A percentile compares a stretch with the other conserved stretches of the same genome.
Conservation (phyloP, 805 yeast species). For the Kurtzmaniella cleridarum region DNA sequence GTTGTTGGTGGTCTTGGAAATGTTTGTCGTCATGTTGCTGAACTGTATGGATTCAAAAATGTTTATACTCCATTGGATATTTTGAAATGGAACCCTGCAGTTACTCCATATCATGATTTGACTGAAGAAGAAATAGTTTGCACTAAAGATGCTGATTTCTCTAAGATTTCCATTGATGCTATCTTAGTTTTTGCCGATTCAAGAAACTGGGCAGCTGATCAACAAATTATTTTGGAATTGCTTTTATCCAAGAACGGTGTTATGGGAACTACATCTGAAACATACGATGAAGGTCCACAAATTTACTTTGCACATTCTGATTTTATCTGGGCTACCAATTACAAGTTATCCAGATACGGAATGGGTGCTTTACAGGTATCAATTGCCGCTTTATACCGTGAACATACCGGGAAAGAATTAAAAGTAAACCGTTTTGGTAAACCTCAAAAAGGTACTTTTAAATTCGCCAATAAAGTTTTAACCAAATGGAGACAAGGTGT, state of each 20-base stretch:
- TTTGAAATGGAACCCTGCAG: conserved; percentile 82
- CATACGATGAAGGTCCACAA: conserved; percentile 72
- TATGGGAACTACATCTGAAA: conserved; percentile 75
- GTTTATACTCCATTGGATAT: conserved; percentile 80
- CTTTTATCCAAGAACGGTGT: conserved; percentile 71
- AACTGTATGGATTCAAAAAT: conserved; percentile 75
- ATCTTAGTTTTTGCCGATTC: conserved; percentile 88
- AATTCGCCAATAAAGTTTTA: conserved; percentile 74
- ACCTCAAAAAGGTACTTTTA: conserved; percentile 84
- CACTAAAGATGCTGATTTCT: conserved; percentile 59
- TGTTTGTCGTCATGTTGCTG: conserved; percentile 77
- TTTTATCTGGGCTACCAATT: conserved; percentile 90
- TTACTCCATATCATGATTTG: conserved; percentile 74
- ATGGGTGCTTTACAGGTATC: conserved; percentile 94
- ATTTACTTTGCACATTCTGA: conserved; percentile 89
- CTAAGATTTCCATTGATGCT: conserved; percentile 66
- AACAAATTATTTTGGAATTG: conserved; percentile 81
- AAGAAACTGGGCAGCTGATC: conserved; percentile 90
- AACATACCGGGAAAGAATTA: conserved; percentile 77
- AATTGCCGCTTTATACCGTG: conserved; percentile 77
- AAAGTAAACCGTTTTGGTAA: conserved; percentile 83
- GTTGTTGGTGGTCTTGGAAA: conserved; percentile 90
- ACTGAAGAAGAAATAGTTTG: conserved; percentile 63
- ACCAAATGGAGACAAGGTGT: conserved; percentile 75
- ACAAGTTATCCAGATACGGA: conserved; percentile 76